Percentiles rank a stretch among this genome's conserved stretches.
Conservation (phyloP, 164 flowering plant genomes). For the Stephania yunnanensis region DNA sequence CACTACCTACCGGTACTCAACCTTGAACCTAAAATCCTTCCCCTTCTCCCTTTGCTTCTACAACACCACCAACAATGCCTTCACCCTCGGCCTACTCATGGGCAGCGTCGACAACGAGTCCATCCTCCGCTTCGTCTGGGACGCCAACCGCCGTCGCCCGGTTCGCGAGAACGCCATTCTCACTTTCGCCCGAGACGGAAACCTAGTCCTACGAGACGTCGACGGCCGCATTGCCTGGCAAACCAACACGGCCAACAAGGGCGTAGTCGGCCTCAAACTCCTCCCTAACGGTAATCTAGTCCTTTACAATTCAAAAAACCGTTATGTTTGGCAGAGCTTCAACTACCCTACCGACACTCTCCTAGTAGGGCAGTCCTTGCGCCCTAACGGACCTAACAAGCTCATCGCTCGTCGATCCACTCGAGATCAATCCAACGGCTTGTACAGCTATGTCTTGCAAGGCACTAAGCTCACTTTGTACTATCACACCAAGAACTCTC, state of each 20-base stretch:
- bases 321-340: conserved; percentile 32
- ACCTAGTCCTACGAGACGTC: background rate
- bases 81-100: no score
- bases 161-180: background rate
- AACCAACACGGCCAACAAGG: conserved; percentile 17
- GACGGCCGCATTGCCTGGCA: background rate
- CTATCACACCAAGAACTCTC: conserved; percentile 16
- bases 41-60: no score
- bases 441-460: conserved; percentile 27
- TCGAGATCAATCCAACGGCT: conserved; percentile 15
- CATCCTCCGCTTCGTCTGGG: background rate
- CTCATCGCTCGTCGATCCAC: conserved; percentile 19
- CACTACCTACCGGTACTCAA: no score
- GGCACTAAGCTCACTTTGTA: conserved; percentile 21
- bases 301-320: conserved; percentile 14
- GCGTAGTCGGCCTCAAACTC: conserved; percentile 19
- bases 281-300: conserved; percentile 28
- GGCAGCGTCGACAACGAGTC: no score
- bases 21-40: no score
- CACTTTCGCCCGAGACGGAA: background rate
- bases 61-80: no score
- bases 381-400: conserved; percentile 16
- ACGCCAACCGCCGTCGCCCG: background rate
- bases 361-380: conserved; percentile 24
- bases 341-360: conserved; percentile 27